Conservation (phyloP, 805 yeast genomes). For the Teunomyces atbi region DNA sequence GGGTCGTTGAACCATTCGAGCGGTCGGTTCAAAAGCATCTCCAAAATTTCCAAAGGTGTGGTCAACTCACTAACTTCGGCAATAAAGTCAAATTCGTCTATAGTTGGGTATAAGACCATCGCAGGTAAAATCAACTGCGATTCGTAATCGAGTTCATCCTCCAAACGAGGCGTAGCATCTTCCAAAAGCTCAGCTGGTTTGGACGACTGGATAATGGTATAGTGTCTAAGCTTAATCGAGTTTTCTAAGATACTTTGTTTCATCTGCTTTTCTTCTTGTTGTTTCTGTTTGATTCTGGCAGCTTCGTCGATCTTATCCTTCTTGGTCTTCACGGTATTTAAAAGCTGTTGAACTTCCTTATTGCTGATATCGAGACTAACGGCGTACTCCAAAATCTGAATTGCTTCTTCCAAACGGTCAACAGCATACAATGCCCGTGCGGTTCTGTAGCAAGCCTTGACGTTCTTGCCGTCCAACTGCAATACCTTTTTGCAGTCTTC, state of each 20-base stretch:
- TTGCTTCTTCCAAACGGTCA: constrained; percentile 69
- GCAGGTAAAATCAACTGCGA: constrained; percentile 84
- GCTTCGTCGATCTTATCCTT: constrained; percentile 29
- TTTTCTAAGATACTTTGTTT: constrained; percentile 45
- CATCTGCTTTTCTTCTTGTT: constrained; percentile 40
- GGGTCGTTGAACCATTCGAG: constrained; percentile 66
- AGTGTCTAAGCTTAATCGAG: constrained; percentile 63
- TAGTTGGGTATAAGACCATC: constrained; percentile 75
- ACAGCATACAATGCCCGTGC: constrained; percentile 76
- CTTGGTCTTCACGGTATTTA: constrained; percentile 40
- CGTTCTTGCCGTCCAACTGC: constrained; percentile 59
- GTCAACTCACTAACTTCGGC: constrained; percentile 72
- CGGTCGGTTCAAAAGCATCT: constrained; percentile 60
- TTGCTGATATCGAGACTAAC: constrained; percentile 59
- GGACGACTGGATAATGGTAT: constrained; percentile 47
- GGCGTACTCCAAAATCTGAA: constrained; percentile 64
- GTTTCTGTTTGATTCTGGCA: constrained; percentile 35
- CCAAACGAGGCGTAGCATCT: constrained; percentile 54
- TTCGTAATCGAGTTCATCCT: constrained; percentile 64
- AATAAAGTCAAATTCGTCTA: constrained; percentile 79
- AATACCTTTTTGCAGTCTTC: constrained; percentile 80
- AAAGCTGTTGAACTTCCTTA: constrained; percentile 49
- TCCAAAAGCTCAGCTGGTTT: constrained; percentile 56
- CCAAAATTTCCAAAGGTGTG: constrained; percentile 62
- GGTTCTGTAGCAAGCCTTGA: constrained; percentile 84